Evolutionary conservation across 108 stramenopile species (phyloP).

Genomic region (Cyclotella choctawhatcheeana): DNA sequence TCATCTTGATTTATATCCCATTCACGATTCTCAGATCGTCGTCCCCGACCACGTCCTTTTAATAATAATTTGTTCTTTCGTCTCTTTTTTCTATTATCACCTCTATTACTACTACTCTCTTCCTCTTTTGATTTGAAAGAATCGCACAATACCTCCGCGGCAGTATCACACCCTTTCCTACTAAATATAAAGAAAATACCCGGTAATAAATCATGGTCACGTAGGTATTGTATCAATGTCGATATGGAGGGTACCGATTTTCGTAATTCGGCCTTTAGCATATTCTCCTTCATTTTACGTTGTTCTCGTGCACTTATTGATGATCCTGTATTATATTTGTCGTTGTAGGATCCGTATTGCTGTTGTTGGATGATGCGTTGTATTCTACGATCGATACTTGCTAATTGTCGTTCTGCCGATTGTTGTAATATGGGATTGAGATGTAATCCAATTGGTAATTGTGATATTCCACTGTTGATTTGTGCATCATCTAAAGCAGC

Average conservation of each 20-base stretch:
- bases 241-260: slow-evolving; percentile 69
- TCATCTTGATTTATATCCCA: slow-evolving; percentile 43
- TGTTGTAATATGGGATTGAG: slow-evolving; percentile 64
- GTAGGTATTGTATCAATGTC: slow-evolving; percentile 65
- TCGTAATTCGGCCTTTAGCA: slow-evolving; percentile 75
- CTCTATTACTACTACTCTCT: slow-evolving; percentile 22
- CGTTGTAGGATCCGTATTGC: slow-evolving; percentile 29
- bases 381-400: slow-evolving; percentile 65
- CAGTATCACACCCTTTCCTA: slow-evolving; percentile 90
- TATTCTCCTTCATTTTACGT: slow-evolving; percentile 64
- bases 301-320: slow-evolving; percentile 59
- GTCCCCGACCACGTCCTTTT: slow-evolving; percentile 44
- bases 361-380: slow-evolving; percentile 55
- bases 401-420: slow-evolving; percentile 52
- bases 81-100: slow-evolving; percentile 26
- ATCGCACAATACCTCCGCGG: slow-evolving; percentile 65
- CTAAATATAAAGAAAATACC: slow-evolving; percentile 95
- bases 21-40: slow-evolving; percentile 29
- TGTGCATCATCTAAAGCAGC: no score
- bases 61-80: slow-evolving; percentile 12
- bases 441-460: slow-evolving; percentile 71
- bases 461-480: no score
- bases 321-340: slow-evolving; percentile 36
- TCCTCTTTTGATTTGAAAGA: slow-evolving; percentile 49
- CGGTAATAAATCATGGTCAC: slow-evolving; percentile 78